Conservation (phyloP, 2,329 filamentous ascomycete species). For the Alternaria triticimaculans region DNA sequence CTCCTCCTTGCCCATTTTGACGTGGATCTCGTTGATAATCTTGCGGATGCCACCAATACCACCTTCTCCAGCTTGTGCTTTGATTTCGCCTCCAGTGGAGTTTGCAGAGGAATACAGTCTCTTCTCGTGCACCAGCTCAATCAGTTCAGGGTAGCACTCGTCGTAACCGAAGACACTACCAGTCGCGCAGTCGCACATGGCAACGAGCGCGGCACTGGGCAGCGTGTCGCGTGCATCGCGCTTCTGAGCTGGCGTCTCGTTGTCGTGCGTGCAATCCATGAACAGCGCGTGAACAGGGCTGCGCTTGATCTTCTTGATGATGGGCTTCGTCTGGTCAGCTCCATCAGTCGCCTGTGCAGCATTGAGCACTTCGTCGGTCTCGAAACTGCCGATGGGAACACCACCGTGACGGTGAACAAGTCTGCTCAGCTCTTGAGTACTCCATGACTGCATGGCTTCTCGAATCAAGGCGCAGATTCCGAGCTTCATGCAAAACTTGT, state of each 20-base stretch:
- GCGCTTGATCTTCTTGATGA: conserved; percentile 82
- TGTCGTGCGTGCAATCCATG: conserved; percentile 99
- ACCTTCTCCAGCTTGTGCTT: conserved; percentile 72
- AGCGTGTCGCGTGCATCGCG: conserved; percentile 92
- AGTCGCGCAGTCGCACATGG: conserved; percentile 93
- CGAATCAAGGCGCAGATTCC: conserved; percentile 91
- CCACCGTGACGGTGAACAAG: conserved; percentile 94
- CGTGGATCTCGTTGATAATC: conserved; percentile 92
- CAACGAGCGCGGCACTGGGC: conserved; percentile 90
- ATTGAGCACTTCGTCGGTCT: conserved; percentile 83
- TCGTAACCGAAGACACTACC: conserved; percentile 99
- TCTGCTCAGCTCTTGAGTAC: conserved; percentile 87
- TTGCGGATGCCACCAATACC: conserved; percentile 93
- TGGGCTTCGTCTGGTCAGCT: conserved; percentile 34
- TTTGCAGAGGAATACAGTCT: conserved; percentile 81
- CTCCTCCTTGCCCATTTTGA: conserved; percentile 90
- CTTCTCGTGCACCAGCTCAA: conserved; percentile 92
- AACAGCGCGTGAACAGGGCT: conserved; percentile 91
- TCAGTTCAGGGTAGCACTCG: conserved; percentile 89
- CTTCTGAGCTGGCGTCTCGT: conserved; percentile 94
- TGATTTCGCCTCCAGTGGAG: conserved; percentile 65
- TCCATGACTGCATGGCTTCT: conserved; percentile 99
- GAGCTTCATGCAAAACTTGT: conserved; percentile 90
- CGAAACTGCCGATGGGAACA: conserved; percentile 94
- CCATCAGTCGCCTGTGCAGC: conserved; percentile 56